These are phyloP conservation scores for Dissophora ornata DNA, from an alignment of 192 early-diverging fungal species.

Conservation along the genomic window DNA sequence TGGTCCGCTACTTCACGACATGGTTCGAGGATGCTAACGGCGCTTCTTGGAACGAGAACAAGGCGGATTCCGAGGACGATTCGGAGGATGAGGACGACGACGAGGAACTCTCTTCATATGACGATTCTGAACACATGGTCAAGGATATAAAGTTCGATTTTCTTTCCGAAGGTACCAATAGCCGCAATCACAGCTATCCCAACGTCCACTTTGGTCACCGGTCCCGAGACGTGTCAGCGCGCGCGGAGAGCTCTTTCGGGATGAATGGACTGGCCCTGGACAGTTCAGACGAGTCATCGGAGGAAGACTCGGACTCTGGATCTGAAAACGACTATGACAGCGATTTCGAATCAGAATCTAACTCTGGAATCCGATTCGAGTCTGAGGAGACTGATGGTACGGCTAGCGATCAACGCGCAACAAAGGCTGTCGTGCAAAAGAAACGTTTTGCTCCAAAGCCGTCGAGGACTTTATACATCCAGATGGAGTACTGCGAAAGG, in stretches of 20 bases:
- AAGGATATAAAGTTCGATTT: conserved; percentile 60
- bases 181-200: conserved; percentile 43
- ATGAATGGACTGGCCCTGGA: conserved; percentile 54
- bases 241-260: conserved; percentile 44
- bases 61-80: conserved; percentile 46
- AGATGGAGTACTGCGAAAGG: conserved; percentile 99
- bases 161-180: conserved; percentile 49
- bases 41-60: conserved; percentile 20
- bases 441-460: conserved; percentile 19
- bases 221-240: conserved; percentile 30
- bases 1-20: conserved; percentile 89
- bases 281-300: conserved; percentile 38
- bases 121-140: conserved; percentile 15
- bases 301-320: conserved; percentile 18
- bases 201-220: conserved; percentile 44
- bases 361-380: conserved; percentile 51
- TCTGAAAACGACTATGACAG: conserved; percentile 38
- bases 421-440: not conserved
- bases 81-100: conserved; percentile 31
- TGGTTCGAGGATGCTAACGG: conserved; percentile 84
- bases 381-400: conserved; percentile 36
- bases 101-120: conserved; percentile 13
- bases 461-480: conserved; percentile 85
- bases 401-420: not conserved
- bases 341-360: conserved; percentile 55